phyloP scores from a whole-genome alignment of 2,329 filamentous ascomycete species.

The Penicillium sp. region DNA sequence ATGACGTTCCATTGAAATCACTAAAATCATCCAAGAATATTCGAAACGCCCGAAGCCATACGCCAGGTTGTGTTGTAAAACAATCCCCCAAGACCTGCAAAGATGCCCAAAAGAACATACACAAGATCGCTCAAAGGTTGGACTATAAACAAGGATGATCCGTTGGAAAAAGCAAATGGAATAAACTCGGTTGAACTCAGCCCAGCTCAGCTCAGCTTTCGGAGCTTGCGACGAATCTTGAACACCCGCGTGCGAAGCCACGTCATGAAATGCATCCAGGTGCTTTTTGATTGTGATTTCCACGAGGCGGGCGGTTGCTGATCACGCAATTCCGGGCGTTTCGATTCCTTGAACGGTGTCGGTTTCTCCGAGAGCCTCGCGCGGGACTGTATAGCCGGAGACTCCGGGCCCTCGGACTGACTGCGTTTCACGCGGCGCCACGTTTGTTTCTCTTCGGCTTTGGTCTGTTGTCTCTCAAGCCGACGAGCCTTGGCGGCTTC shows the following conservation, averaged over 20 bases:
- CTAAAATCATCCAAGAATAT: neutral
- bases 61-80: neutral
- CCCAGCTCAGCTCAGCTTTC: slow-evolving; percentile 16
- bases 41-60: slow-evolving; percentile 4
- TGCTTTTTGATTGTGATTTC: slow-evolving; percentile 36
- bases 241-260: slow-evolving; percentile 58
- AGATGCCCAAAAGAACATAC: slow-evolving; percentile 4
- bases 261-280: slow-evolving; percentile 56
- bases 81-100: slow-evolving; percentile 5
- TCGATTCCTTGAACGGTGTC: slow-evolving; percentile 1
- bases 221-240: slow-evolving; percentile 45
- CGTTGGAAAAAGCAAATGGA: slow-evolving; percentile 24
- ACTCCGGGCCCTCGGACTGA: slow-evolving; percentile 10
- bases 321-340: slow-evolving; percentile 2
- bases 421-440: slow-evolving; percentile 44
- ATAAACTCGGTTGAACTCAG: slow-evolving; percentile 3
- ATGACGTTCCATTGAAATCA: neutral
- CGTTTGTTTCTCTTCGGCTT: slow-evolving; percentile 45
- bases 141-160: slow-evolving; percentile 1
- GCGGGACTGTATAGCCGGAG: slow-evolving; percentile 9
- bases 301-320: slow-evolving; percentile 22
- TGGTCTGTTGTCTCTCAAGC: slow-evolving; percentile 52
- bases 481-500: slow-evolving; percentile 58
- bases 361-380: slow-evolving; percentile 25
- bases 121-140: slow-evolving; percentile 13